Evolutionary conservation across 768 basidiomycete species (phyloP).

Genomic region (Macrolepiota dolichaula): DNA sequence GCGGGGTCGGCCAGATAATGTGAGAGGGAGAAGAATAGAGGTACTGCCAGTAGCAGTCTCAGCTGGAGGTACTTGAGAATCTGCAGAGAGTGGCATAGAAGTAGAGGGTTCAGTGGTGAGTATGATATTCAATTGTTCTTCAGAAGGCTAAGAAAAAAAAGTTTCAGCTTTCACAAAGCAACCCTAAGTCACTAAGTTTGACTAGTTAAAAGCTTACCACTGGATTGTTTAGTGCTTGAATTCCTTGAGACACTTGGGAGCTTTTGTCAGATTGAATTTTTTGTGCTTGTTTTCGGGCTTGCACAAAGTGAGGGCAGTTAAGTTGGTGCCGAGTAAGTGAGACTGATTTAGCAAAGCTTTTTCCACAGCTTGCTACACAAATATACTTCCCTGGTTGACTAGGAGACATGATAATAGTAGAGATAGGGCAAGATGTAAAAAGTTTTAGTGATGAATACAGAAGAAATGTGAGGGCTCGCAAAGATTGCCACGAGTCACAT

Average conservation of each 20-base stretch:
- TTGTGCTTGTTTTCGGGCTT: neutral
- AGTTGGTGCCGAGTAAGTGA: neutral
- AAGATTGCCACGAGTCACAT: too few relatives aligned
- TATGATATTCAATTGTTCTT: neutral
- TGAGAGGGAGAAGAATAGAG: neutral
- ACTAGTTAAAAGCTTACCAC: neutral
- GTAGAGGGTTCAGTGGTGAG: neutral
- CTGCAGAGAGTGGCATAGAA: neutral
- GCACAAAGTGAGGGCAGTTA: neutral
- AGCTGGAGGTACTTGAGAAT: neutral
- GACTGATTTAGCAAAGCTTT: neutral
- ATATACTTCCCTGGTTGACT: neutral
- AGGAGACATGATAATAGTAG: neutral
- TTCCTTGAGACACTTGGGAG: neutral
- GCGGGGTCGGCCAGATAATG: neutral
- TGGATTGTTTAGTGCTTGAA: neutral
- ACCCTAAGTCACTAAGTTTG: too few relatives aligned
- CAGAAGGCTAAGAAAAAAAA: neutral
- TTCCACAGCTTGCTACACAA: neutral
- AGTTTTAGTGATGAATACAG: too few relatives aligned
- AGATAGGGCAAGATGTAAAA: neutral
- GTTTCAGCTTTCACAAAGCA: too few relatives aligned
- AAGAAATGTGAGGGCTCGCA: too few relatives aligned
- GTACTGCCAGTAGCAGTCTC: neutral
- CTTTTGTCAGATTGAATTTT: neutral